Conservation (phyloP, 2,329 filamentous ascomycete species). For the Leptosphaerulina australis region DNA sequence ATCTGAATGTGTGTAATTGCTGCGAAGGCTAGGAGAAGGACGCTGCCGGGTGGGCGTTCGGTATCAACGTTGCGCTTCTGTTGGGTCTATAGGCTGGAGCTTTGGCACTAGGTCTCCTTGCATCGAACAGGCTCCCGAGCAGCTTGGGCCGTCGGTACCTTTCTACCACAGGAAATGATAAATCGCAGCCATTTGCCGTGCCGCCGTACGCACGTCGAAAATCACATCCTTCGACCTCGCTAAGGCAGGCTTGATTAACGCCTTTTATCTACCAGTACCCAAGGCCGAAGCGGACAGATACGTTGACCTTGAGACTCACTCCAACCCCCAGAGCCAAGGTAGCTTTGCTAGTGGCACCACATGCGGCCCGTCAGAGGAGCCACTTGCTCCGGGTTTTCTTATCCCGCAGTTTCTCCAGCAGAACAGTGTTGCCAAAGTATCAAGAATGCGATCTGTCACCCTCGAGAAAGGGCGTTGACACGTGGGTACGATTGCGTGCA, state of each 20-base stretch:
- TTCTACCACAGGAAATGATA: conserved; percentile 15
- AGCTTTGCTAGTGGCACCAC: conserved; percentile 12
- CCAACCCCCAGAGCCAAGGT: conserved; percentile 8
- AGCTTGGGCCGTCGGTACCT: conserved; percentile 18
- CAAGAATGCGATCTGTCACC: conserved; percentile 19
- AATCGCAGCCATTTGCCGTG: conserved; percentile 18
- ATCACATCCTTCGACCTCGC: conserved; percentile 8
- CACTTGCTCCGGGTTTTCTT: conserved; percentile 9
- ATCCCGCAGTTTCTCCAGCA: conserved; percentile 2
- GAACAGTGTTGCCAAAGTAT: background rate
- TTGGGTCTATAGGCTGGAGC: conserved; percentile 19
- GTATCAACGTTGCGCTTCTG: conserved; percentile 19
- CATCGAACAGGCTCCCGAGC: conserved; percentile 14
- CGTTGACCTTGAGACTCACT: background rate
- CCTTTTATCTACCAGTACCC: background rate
- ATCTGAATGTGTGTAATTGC: conserved; percentile 11
- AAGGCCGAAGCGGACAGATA: background rate
- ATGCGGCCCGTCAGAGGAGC: conserved; percentile 14
- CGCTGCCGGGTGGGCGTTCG: conserved; percentile 16
- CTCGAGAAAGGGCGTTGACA: conserved; percentile 22
- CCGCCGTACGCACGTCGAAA: conserved; percentile 16
- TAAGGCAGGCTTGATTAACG: conserved; percentile 1
- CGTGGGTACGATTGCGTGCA: conserved; percentile 26
- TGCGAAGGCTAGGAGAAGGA: conserved; percentile 7
- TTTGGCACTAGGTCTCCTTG: conserved; percentile 19